Evolutionary conservation across 108 stramenopile genomes (phyloP).

Genomic region (Nannochloropsis salina): DNA sequence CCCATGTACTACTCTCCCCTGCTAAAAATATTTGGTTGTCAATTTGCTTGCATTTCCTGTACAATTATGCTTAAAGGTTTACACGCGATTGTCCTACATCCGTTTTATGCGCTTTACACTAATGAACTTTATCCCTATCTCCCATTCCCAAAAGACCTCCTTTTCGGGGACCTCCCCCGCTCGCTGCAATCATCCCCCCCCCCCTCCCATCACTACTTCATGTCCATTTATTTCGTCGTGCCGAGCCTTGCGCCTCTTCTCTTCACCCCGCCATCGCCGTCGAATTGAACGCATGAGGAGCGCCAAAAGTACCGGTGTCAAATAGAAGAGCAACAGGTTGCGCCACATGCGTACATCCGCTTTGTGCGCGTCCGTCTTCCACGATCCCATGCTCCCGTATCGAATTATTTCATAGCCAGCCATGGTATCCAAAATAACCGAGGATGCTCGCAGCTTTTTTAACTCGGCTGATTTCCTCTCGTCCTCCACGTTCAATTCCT

Average conservation of each 20-base stretch:
- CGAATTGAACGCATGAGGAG: neutral
- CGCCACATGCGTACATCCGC: conserved; percentile 1
- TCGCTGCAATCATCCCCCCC: neutral
- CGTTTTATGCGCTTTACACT: too few species aligned
- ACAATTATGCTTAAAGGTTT: too few species aligned
- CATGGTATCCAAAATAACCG: neutral
- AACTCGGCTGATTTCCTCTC: neutral
- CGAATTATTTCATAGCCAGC: neutral
- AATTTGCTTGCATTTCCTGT: too few species aligned
- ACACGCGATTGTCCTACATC: too few species aligned
- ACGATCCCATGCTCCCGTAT: conserved; percentile 19
- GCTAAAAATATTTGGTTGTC: too few species aligned
- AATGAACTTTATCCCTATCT: neutral
- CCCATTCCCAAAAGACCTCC: neutral
- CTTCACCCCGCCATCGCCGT: neutral
- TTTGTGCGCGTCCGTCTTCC: conserved; percentile 9
- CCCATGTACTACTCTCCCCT: too few species aligned
- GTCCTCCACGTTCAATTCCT: neutral
- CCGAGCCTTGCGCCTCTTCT: neutral
- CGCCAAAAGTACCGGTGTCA: neutral
- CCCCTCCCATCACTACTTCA: neutral
- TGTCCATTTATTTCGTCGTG: neutral
- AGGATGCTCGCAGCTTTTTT: neutral
- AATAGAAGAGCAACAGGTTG: neutral
- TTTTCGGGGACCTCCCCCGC: neutral